Conservation (phyloP, 371 early-diverging fungal species). For the Chytridium lagenaria region DNA sequence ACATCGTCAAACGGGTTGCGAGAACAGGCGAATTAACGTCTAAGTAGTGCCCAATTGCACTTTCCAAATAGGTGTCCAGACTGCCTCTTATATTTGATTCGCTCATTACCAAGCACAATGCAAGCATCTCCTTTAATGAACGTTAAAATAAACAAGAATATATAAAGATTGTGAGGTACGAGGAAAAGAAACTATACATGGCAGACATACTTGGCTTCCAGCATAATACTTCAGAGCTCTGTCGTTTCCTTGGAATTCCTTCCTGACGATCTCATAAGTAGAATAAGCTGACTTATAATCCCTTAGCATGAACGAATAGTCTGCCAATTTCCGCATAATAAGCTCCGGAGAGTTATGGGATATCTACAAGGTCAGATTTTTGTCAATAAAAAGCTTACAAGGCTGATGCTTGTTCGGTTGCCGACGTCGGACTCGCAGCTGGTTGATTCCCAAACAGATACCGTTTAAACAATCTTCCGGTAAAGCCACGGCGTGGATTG, state of each 20-base stretch:
- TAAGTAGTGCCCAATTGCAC: conserved; percentile 76
- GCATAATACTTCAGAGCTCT: conserved; percentile 38
- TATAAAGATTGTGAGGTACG: too few relatives aligned
- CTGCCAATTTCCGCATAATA: conserved; percentile 89
- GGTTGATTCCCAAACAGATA: conserved; percentile 73
- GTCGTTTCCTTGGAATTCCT: conserved; percentile 76
- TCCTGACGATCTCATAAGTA: conserved; percentile 87
- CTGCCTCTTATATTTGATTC: conserved; percentile 64
- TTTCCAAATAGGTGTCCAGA: conserved; percentile 75
- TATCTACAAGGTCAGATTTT: not conserved
- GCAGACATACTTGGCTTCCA: conserved; percentile 41
- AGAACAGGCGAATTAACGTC: conserved; percentile 66
- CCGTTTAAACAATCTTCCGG: conserved; percentile 86
- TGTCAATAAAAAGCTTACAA: conserved; percentile 15
- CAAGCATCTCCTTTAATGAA: conserved; percentile 83
- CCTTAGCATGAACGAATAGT: conserved; percentile 93
- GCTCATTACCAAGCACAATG: conserved; percentile 77
- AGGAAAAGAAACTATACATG: too few relatives aligned
- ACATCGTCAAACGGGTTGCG: conserved; percentile 75
- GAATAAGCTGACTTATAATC: conserved; percentile 89
- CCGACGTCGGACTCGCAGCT: conserved; percentile 20
- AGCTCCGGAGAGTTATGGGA: conserved; percentile 81
- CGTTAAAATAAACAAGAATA: not conserved
- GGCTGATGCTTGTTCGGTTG: conserved; percentile 11
- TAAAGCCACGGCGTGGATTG: conserved; percentile 83